phyloP scores from a whole-genome alignment of 345 rosid species.

The Trapa incisa region DNA sequence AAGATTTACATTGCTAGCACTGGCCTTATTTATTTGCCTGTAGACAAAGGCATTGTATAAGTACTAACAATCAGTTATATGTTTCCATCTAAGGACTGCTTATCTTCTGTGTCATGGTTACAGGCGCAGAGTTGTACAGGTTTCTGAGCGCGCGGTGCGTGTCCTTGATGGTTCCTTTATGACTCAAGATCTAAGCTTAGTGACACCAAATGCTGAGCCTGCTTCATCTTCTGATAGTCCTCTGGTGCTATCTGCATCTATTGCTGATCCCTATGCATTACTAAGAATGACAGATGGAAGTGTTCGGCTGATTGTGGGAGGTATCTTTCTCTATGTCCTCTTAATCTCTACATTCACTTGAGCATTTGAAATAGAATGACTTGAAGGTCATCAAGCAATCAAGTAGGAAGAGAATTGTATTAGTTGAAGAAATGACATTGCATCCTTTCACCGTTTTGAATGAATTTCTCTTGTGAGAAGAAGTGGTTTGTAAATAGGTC shows the following conservation, averaged over 20 bases:
- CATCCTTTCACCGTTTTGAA: neutral
- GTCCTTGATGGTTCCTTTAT: slow-evolving; percentile 92
- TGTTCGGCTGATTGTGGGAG: slow-evolving; percentile 83
- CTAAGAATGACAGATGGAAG: slow-evolving; percentile 86
- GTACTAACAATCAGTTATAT: neutral
- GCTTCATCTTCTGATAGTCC: slow-evolving; percentile 54
- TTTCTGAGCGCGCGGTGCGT: slow-evolving; percentile 83
- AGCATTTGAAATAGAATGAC: neutral
- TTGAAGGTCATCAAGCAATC: neutral
- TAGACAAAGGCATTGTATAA: neutral
- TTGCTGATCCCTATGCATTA: slow-evolving; percentile 86
- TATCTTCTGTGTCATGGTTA: slow-evolving; percentile 9
- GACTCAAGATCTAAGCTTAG: slow-evolving; percentile 86
- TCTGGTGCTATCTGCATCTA: slow-evolving; percentile 66
- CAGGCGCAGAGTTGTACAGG: slow-evolving; percentile 94
- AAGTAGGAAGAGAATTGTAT: neutral
- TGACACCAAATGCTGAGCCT: slow-evolving; percentile 54
- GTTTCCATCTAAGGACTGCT: neutral
- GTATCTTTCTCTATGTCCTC: slow-evolving; percentile 21
- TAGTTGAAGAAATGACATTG: neutral
- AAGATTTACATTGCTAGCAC: neutral
- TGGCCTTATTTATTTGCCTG: neutral
- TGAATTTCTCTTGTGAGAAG: neutral
- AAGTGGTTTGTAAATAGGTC: neutral
- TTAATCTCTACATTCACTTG: neutral